These are phyloP conservation scores for Lepidium didymum DNA, from an alignment of 345 rosid genomes.

Conservation along the genomic window DNA sequence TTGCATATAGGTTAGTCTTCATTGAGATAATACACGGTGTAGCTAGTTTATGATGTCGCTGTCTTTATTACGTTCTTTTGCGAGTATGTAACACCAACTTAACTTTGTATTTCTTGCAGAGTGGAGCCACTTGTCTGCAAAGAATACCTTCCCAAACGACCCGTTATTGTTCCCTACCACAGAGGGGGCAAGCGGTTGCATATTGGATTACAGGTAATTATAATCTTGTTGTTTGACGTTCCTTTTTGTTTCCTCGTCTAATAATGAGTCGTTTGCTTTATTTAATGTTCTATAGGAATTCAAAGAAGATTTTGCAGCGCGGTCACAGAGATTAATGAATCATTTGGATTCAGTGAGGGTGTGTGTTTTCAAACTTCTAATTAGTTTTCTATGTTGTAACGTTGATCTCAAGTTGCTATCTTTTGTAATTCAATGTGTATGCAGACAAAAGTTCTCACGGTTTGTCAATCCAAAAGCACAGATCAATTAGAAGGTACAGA, in stretches of 20 bases:
- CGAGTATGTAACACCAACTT: neutral
- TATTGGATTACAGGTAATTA: slow-evolving; percentile 77
- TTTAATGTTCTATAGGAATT: slow-evolving; percentile 49
- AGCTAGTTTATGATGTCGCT: neutral
- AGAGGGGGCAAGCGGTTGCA: slow-evolving; percentile 96
- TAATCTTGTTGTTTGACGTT: neutral
- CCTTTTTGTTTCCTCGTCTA: neutral
- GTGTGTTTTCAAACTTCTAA: neutral
- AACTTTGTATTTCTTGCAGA: slow-evolving; percentile 36
- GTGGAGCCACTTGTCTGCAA: slow-evolving; percentile 93
- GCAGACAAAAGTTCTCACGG: slow-evolving; percentile 72
- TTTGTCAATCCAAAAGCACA: slow-evolving; percentile 62
- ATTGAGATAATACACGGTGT: neutral
- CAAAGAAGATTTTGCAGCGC: slow-evolving; percentile 67
- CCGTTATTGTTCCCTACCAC: slow-evolving; percentile 89
- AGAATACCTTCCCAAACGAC: slow-evolving; percentile 58
- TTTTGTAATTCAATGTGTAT: neutral
- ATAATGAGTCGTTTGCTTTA: neutral
- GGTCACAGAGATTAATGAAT: slow-evolving; percentile 60
- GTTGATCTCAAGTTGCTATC: neutral
- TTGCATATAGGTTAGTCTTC: slow-evolving; percentile 79
- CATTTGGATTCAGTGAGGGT: slow-evolving; percentile 57
- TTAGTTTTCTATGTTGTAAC: neutral
- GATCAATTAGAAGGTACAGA: slow-evolving; percentile 55
- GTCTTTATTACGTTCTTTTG: neutral